phyloP scores from a whole-genome alignment of 1,139 yeast genomes.

The Taphrina flavorubra region DNA sequence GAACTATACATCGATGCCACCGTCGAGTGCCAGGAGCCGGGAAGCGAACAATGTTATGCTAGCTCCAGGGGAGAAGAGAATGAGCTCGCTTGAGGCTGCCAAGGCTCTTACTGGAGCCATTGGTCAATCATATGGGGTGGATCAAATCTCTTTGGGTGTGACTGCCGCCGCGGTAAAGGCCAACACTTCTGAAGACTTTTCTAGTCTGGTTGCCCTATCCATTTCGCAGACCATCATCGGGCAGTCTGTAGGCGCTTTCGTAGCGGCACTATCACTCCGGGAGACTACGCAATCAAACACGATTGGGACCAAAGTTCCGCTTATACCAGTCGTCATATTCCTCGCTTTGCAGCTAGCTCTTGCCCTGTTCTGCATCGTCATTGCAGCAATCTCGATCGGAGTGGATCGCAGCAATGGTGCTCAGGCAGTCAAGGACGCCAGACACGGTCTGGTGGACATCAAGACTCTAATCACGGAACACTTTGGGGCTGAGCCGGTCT shows the following conservation, averaged over 20 bases:
- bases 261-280: slow-evolving; percentile 2
- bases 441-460: slow-evolving; percentile 19
- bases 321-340: slow-evolving; percentile 4
- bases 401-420: slow-evolving; percentile 17
- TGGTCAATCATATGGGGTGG: slow-evolving; percentile 19
- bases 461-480: slow-evolving; percentile 12
- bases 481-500: slow-evolving; percentile 13
- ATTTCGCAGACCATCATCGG: slow-evolving; percentile 13
- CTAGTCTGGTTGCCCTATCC: slow-evolving; percentile 15
- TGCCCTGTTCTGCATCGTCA: slow-evolving; percentile 7
- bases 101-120: slow-evolving; percentile 13
- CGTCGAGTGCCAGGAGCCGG: background rate
- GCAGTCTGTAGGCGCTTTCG: slow-evolving; percentile 21
- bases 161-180: slow-evolving; percentile 23
- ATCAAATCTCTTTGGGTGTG: slow-evolving; percentile 24
- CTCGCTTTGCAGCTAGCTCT: slow-evolving; percentile 6
- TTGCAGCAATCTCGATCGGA: slow-evolving; percentile 15
- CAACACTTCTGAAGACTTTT: slow-evolving; percentile 6
- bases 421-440: slow-evolving; percentile 22
- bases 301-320: slow-evolving; percentile 15
- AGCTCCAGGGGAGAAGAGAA: background rate
- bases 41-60: background rate
- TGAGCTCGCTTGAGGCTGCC: background rate
- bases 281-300: background rate
- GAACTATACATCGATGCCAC: slow-evolving; percentile 11